Evolutionary conservation across 176 grass and related monocot genomes (phyloP).

Genomic region (Raddia distichophylla): DNA sequence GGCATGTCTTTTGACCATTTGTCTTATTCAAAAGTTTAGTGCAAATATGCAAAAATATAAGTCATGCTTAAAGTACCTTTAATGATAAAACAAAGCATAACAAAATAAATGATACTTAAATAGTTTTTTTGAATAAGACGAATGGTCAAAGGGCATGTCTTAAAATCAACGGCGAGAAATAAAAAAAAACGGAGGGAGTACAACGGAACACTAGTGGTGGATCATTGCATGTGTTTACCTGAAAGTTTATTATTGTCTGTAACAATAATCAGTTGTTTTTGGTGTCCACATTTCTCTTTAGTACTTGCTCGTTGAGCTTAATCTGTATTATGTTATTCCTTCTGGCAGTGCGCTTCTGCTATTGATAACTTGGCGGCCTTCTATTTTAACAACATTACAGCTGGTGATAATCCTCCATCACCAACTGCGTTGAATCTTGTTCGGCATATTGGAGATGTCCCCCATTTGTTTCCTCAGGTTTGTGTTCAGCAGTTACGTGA

Average conservation of each 20-base stretch:
- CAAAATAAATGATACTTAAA: too few relatives aligned
- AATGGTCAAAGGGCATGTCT: too few relatives aligned
- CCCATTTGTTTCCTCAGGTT: slow-evolving; percentile 97
- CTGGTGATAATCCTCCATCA: slow-evolving; percentile 78
- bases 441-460: slow-evolving; percentile 76
- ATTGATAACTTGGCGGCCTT: slow-evolving; percentile 92
- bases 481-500: slow-evolving; percentile 7
- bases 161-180: too few relatives aligned
- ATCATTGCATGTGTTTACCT: slow-evolving; percentile 19
- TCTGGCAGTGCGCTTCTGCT: slow-evolving; percentile 83
- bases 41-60: too few relatives aligned
- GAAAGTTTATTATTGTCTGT: slow-evolving; percentile 13
- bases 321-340: slow-evolving; percentile 40
- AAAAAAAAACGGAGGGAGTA: too few relatives aligned
- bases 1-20: too few relatives aligned
- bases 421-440: slow-evolving; percentile 85
- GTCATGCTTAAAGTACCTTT: too few relatives aligned
- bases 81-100: too few relatives aligned
- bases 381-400: slow-evolving; percentile 94
- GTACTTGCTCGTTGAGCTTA: slow-evolving; percentile 24
- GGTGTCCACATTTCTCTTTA: not conserved
- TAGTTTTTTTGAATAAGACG: too few relatives aligned
- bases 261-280: slow-evolving; percentile 1
- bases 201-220: not conserved
- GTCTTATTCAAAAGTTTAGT: too few relatives aligned